A percentile compares a stretch with the other conserved stretches of the same genome.
Conservation (phyloP, 108 stramenopile species). For the Cyclotella kingstonii region DNA sequence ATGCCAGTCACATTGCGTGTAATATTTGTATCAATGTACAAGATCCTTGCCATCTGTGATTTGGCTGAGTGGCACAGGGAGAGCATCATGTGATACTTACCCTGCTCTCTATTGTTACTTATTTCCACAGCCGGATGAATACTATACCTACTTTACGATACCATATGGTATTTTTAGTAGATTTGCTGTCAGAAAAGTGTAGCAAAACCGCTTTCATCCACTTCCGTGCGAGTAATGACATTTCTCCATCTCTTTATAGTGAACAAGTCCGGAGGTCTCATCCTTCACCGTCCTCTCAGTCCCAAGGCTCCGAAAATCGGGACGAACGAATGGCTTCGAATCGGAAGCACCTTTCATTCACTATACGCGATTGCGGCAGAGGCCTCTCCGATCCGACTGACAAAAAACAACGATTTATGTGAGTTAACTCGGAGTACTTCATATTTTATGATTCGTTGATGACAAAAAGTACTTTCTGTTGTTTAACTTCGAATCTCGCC, state of each 20-base stretch:
- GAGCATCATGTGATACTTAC: no score
- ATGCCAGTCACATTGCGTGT: no score
- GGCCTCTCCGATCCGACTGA: constrained; percentile 66
- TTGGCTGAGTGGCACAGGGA: no score
- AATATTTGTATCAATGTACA: no score
- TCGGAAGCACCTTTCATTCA: constrained; percentile 86
- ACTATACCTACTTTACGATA: neutral
- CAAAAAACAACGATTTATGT: constrained; percentile 66
- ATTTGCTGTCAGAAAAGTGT: neutral
- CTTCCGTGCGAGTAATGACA: constrained; percentile 35
- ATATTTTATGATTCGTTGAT: no score
- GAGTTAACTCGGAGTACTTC: constrained; percentile 15
- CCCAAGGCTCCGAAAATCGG: constrained; percentile 71
- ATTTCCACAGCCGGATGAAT: no score
- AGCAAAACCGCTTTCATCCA: neutral
- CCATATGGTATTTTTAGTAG: neutral
- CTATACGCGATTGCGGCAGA: constrained; percentile 86
- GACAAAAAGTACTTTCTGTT: no score
- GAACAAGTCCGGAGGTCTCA: constrained; percentile 84
- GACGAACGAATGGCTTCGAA: constrained; percentile 88
- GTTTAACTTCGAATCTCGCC: no score
- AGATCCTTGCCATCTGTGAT: no score
- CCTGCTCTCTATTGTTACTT: no score
- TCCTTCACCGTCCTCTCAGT: constrained; percentile 77
- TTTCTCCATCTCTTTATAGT: constrained; percentile 87